Percentiles rank a stretch among this genome's conserved stretches.
Evolutionary conservation across 306 rosid genomes (phyloP).

Genomic region (Fagus sylvatica): DNA sequence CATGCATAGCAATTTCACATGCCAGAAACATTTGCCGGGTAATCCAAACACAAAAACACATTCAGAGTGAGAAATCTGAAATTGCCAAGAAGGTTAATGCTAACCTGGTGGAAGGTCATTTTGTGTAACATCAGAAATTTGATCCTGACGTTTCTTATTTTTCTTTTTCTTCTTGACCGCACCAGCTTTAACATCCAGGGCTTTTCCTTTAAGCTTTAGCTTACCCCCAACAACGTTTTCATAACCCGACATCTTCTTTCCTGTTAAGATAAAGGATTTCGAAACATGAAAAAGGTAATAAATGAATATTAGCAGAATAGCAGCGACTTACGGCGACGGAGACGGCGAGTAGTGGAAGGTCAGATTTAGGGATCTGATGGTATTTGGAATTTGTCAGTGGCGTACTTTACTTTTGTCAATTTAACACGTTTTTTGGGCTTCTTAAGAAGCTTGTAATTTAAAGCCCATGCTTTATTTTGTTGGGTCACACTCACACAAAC

Average conservation of each 20-base stretch:
- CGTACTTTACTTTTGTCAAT: too few relatives aligned
- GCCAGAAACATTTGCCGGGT: too few relatives aligned
- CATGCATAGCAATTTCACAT: too few relatives aligned
- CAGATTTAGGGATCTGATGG: too few relatives aligned
- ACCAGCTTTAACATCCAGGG: conserved; percentile 88
- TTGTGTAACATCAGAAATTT: conserved; percentile 40
- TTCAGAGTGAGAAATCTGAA: background rate
- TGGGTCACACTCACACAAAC: too few relatives aligned
- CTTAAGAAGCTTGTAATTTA: too few relatives aligned
- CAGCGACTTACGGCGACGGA: too few relatives aligned
- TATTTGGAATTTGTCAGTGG: too few relatives aligned
- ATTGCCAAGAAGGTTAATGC: conserved; percentile 11
- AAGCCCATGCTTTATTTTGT: too few relatives aligned
- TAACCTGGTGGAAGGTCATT: conserved; percentile 61
- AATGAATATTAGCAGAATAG: background rate
- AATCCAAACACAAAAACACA: background rate
- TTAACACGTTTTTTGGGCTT: too few relatives aligned
- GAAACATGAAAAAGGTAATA: background rate
- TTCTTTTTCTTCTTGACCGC: conserved; percentile 93
- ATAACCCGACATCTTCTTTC: conserved; percentile 56
- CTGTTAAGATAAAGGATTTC: conserved; percentile 15
- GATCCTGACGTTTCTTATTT: conserved; percentile 58
- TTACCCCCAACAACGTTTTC: conserved; percentile 94
- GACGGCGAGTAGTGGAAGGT: too few relatives aligned
- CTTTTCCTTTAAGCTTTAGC: conserved; percentile 98